phyloP scores from a whole-genome alignment of 768 basidiomycete genomes.

The Boletus barrowsii region DNA sequence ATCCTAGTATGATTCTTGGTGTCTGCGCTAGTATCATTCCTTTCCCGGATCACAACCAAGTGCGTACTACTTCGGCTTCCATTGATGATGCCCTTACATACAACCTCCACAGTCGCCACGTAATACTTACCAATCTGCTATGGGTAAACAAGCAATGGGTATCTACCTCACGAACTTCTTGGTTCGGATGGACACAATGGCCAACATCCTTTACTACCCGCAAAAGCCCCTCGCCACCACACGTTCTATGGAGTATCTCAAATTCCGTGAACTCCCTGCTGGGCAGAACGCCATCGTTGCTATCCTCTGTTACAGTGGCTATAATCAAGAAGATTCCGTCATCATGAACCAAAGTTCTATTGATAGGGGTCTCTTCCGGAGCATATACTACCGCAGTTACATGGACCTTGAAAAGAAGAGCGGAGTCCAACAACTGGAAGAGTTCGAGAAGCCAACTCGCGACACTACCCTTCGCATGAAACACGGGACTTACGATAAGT shows the following conservation, averaged over 20 bases:
- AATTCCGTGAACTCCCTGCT: slow-evolving; percentile 96
- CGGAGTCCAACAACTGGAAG: slow-evolving; percentile 87
- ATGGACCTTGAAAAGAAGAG: slow-evolving; percentile 98
- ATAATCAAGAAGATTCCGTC: slow-evolving; percentile 99
- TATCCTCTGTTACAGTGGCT: slow-evolving; percentile 97
- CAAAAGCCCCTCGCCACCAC: slow-evolving; percentile 99
- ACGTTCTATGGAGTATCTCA: slow-evolving; percentile 98
- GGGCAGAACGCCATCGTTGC: slow-evolving; percentile 99
- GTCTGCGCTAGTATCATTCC: slow-evolving; percentile 99
- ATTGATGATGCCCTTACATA: slow-evolving; percentile 4
- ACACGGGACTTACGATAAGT: slow-evolving; percentile 97
- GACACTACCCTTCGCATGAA: slow-evolving; percentile 96
- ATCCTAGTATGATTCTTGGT: slow-evolving; percentile 98
- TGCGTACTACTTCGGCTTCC: slow-evolving; percentile 34
- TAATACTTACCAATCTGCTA: slow-evolving; percentile 99
- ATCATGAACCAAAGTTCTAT: slow-evolving; percentile 99
- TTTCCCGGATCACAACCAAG: slow-evolving; percentile 99
- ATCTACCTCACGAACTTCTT: slow-evolving; percentile 98
- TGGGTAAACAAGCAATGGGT: slow-evolving; percentile 99
- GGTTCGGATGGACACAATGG: slow-evolving; percentile 99
- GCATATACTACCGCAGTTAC: slow-evolving; percentile 97
- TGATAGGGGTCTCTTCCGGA: slow-evolving; percentile 96
- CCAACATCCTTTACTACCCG: slow-evolving; percentile 98
- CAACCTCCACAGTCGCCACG: slow-evolving; percentile 76
- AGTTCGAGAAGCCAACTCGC: slow-evolving; percentile 94